Evolutionary conservation across 1,284 basidiomycete species (phyloP).

Genomic region (Cystobasidium slooffiae): DNA sequence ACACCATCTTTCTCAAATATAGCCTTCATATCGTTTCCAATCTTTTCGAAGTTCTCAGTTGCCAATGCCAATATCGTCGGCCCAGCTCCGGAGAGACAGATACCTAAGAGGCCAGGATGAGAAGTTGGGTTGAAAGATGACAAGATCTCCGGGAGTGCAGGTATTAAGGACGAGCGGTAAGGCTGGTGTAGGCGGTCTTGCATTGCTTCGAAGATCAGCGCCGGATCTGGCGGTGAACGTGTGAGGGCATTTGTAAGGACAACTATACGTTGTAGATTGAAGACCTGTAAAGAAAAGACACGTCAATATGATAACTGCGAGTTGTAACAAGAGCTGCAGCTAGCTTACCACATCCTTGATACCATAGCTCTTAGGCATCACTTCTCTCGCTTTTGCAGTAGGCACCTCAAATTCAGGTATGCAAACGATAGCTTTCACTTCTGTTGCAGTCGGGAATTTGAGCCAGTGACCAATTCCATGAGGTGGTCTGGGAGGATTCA

Average conservation of each 20-base stretch:
- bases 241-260: constrained; percentile 96
- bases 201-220: constrained; percentile 98
- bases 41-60: constrained; percentile 73
- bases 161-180: constrained; percentile 81
- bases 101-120: constrained; percentile 92
- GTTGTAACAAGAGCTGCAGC: constrained; percentile 1
- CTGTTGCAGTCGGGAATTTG: constrained; percentile 81
- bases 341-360: constrained; percentile 84
- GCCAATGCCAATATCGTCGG: constrained; percentile 98
- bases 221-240: constrained; percentile 85
- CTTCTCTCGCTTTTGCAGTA: constrained; percentile 90
- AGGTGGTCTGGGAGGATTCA: constrained; percentile 84
- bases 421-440: constrained; percentile 91
- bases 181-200: constrained; percentile 98
- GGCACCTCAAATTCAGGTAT: constrained; percentile 95
- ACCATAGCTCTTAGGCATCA: constrained; percentile 80
- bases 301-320: constrained; percentile 8
- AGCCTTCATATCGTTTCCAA: constrained; percentile 47
- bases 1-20: constrained; percentile 48
- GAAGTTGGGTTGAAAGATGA: constrained; percentile 81
- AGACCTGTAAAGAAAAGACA: constrained; percentile 67
- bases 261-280: constrained; percentile 95
- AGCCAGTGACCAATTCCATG: constrained; percentile 92
- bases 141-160: constrained; percentile 88
- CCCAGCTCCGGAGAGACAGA: constrained; percentile 96